A percentile compares a stretch with the other conserved stretches of the same genome.
These are phyloP conservation scores for Cystobasidium slooffiae DNA, from an alignment of 1,284 basidiomycete species.

Conservation along the genomic window DNA sequence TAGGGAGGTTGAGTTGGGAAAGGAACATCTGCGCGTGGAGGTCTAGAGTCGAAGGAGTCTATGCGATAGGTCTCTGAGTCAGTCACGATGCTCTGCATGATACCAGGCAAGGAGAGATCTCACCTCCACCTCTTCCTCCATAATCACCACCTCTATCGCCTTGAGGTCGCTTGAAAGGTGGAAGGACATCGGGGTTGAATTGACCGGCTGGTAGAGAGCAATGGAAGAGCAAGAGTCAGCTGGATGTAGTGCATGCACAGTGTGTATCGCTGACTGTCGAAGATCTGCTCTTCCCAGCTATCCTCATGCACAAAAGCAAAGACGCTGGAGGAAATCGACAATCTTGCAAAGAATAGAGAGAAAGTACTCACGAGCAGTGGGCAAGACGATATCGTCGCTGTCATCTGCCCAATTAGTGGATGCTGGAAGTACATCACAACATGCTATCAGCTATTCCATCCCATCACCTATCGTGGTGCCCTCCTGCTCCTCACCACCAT, in stretches of 20 bases:
- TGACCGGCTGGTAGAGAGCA: conserved; percentile 7
- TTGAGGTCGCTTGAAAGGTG: conserved; percentile 49
- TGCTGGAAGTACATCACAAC: too few species aligned
- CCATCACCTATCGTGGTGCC: not conserved
- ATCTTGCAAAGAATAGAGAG: conserved; percentile 9
- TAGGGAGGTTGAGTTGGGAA: conserved; percentile 92
- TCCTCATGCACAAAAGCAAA: too few species aligned
- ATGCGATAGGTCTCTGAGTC: conserved; percentile 1
- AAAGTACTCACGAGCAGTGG: conserved; percentile 76
- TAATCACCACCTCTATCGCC: conserved; percentile 45
- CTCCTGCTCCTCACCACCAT: conserved; percentile 27
- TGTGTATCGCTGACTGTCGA: too few species aligned
- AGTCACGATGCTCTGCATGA: not conserved
- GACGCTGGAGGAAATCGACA: too few species aligned
- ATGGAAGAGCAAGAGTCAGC: conserved; percentile 47
- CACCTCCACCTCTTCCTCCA: conserved; percentile 35
- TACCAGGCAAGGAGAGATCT: not conserved
- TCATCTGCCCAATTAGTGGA: conserved; percentile 96
- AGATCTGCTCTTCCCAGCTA: too few species aligned
- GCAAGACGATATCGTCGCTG: conserved; percentile 74
- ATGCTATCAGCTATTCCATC: conserved; percentile 9
- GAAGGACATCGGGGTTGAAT: conserved; percentile 15
- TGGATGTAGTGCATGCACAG: not conserved
- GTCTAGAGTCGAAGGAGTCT: conserved; percentile 54
- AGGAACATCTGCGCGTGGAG: conserved; percentile 85